A percentile compares a stretch with the other conserved stretches of the same genome.
phyloP scores from a whole-genome alignment of 805 yeast species.

The Teunomyces stri region DNA sequence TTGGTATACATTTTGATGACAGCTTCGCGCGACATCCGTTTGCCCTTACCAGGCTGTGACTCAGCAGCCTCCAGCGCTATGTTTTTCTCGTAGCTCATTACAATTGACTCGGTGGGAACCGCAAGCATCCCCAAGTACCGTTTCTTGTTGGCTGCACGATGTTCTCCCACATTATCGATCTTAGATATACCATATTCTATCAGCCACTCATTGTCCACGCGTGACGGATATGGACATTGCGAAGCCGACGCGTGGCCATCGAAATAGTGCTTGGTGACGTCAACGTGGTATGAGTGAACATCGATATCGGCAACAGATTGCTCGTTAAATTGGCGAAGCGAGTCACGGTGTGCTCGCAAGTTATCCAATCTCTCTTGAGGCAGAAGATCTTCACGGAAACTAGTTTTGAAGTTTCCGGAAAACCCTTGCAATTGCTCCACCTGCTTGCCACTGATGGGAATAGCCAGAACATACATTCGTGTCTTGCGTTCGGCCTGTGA shows the following conservation, averaged over 20 bases:
- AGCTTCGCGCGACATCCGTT: constrained; percentile 7
- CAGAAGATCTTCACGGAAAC: constrained; percentile 27
- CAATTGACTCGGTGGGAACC: constrained; percentile 6
- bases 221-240: constrained; percentile 23
- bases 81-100: constrained; percentile 1
- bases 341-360: constrained; percentile 22
- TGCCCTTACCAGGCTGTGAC: neutral
- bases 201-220: constrained; percentile 19
- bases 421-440: constrained; percentile 23
- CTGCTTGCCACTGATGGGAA: constrained; percentile 24
- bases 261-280: constrained; percentile 17
- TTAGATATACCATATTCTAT: constrained; percentile 16
- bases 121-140: constrained; percentile 8
- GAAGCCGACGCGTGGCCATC: constrained; percentile 13
- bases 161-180: constrained; percentile 1
- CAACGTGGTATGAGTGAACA: constrained; percentile 23
- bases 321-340: constrained; percentile 25
- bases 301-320: constrained; percentile 13
- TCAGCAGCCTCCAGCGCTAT: neutral
- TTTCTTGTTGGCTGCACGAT: constrained; percentile 2
- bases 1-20: constrained; percentile 23
- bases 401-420: constrained; percentile 26
- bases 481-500: constrained; percentile 8
- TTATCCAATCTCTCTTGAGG: constrained; percentile 21
- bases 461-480: constrained; percentile 26